Evolutionary conservation across 805 yeast genomes (phyloP), one percentile per base, ranked within the genome.

Genomic region (Torulaspora quercuum): DNA sequence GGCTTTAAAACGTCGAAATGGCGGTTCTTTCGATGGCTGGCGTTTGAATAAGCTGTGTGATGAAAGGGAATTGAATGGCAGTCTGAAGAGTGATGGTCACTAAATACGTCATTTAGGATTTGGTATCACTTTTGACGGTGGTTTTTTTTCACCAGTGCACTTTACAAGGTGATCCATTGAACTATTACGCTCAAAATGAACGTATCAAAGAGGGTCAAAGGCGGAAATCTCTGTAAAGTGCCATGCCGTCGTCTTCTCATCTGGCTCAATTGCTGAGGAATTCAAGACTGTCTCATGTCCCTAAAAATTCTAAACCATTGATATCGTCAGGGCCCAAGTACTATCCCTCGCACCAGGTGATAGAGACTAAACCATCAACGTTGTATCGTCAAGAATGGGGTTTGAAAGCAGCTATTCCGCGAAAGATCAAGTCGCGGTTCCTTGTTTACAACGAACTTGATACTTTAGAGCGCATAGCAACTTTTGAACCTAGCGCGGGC

Each of bases 331-430:
- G 47, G 6, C 47, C 48, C 15, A 45, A 46, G 10, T 48, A 38
- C 32, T 45, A 39, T 28, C 95, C 95, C 16, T 75, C 84, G 0
- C 88, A 80, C 52, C 94, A 84, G 57, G 69, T 82, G 26, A 70
- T 85, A 25, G 80, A 74, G 58, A 78, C 92, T 0, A 78, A 83
- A 34, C 75, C 78, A 32, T 69, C 82, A 6, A 71, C 82, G 31
- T 72, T 80, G 29, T 57, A 69, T 9, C 53, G 85, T 61, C 79
- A 82, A 44, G 84, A 83, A 59, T 85, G 75, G 70, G 95, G 95
- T 51, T 61, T 85, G 42, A 85, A 85, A 55, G 67, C 79, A 29
- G 67, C 82, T 13, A 63, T 85, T 30, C 95, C 95, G 3, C 65
- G 67, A 24, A 78, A 75, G 48, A 57, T 75, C 29, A 77, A 76